phyloP scores from a whole-genome alignment of 352 stramenopile species.

The Pythium periplocum region DNA sequence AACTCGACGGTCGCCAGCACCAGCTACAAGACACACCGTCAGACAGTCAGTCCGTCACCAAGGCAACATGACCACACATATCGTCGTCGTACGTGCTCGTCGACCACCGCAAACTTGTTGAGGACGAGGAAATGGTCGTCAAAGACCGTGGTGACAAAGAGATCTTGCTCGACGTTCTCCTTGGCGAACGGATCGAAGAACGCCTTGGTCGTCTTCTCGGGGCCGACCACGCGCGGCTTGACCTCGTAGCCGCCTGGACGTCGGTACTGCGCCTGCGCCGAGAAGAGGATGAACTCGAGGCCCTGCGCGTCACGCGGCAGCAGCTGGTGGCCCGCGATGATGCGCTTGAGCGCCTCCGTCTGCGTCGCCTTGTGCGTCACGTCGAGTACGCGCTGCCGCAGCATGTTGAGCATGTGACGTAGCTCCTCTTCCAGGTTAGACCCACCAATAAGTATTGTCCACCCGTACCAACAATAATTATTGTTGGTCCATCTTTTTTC shows the following conservation, averaged over 20 bases:
- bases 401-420: constrained; percentile 23
- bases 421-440: background rate
- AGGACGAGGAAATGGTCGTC: constrained; percentile 75
- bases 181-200: constrained; percentile 74
- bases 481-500: constrained; percentile 10
- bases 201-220: constrained; percentile 16
- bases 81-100: constrained; percentile 48
- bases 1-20: constrained; percentile 74
- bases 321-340: constrained; percentile 49
- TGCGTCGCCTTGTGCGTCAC: constrained; percentile 52
- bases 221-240: constrained; percentile 32
- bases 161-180: constrained; percentile 61
- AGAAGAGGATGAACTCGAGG: constrained; percentile 54
- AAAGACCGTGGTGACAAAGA: constrained; percentile 60
- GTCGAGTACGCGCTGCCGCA: constrained; percentile 55
- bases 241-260: constrained; percentile 16
- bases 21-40: constrained; percentile 14
- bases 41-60: too few species aligned
- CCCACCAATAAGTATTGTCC: too few species aligned
- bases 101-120: constrained; percentile 80
- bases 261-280: constrained; percentile 23
- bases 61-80: too few species aligned
- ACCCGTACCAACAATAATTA: background rate
- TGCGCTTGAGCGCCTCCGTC: constrained; percentile 56
- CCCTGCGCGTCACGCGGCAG: constrained; percentile 29